Evolutionary conservation across 306 rosid species (phyloP), one percentile per base, ranked within the genome.

Genomic region (Ormosia emarginata): DNA sequence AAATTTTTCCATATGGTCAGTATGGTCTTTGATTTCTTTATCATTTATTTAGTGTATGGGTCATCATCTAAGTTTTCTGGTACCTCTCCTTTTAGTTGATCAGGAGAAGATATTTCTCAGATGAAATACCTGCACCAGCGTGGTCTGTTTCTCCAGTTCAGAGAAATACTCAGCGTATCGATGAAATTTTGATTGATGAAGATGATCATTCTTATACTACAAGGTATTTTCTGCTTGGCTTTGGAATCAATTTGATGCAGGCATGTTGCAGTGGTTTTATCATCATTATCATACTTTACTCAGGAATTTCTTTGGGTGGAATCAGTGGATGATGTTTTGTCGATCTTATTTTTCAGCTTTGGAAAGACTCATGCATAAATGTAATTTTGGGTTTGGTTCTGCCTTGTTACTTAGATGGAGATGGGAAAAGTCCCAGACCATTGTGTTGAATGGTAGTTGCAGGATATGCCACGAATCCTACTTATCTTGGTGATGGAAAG

Each of bases 1-100:
- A 92, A 90, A 84, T 92, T 90, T 78, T 92, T 92, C 74, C 90
- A 78, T 66, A 81, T 29, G 94, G 97, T 92, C 79, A 47, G 92
- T 81, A 69, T 76, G 8, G 61, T 55, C 62, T 43, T 63, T 49
- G 3, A n/a, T 76, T 0, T 67, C 40, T 12, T 17, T 8, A 17
- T 33, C 52, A 32, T 5, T 5, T 9, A 13, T 5, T 5, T 9
- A 13, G 33, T 66, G 4, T 49, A 2, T 3, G 39, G 37, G 55
- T 41, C 61, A 30, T 78, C 76, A 70, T 78, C 67, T 65, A 76
- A 73, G 58, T 68, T 65, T 62, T 39, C 9, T 67, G 40, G 34
- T 63, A 56, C 32, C 47, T 65, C 17, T 75, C 44, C 61, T 86
- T 80, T 43, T 86, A 92, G 97, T 85, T 92, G 80, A 88, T 92